Evolutionary conservation across 345 rosid genomes (phyloP), one percentile per base, ranked within the genome.

Genomic region (Populus davidiana): DNA sequence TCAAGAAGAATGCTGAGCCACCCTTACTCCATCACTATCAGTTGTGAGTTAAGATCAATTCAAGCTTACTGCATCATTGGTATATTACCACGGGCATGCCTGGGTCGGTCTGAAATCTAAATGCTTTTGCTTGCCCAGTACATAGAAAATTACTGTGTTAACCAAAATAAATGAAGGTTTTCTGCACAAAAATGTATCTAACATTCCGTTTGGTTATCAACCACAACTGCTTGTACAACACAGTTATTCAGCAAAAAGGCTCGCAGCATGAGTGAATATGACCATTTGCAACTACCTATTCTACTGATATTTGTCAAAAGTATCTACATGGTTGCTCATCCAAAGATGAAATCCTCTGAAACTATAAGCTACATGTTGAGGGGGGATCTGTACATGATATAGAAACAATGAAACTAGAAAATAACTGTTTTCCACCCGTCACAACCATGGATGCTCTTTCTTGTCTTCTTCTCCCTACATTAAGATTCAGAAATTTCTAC

Each of bases 401-500:
- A 3, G 49, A 33, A 43, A 31, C 33, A 35, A 8, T 35, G 20
- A 35, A 59, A 25, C 13, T 56, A 56, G 67, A 73, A 36, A 31
- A 73, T 36, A 61, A 52, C 29, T 10, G 64, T 9, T 59, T 25
- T 59, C 64, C 64, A 62, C 31, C 27, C 17, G 49, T 86, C 85
- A 89, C 69, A 75, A 76, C 23, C 82, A 66, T 29, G 82, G 81
- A 70, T 80, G 78, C 36, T 73, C 86, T 33, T 83, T 64, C 74
- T 77, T 83, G 76, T 83, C 84, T 36, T 83, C 89, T 18, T 86
- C 87, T 86, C 85, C 83, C 91, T 88, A 63, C 27, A 73, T 36
- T 11, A 67, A 73, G 52, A 36, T 49, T 18, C 38, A 38, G 33
- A 44, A 35, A 63, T 6, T 27, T 56, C 65, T 5, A 62, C 10